Evolutionary conservation across 2,329 filamentous ascomycete genomes (phyloP).

Genomic region (Ophiognomonia clavigignenti-juglandacearum): DNA sequence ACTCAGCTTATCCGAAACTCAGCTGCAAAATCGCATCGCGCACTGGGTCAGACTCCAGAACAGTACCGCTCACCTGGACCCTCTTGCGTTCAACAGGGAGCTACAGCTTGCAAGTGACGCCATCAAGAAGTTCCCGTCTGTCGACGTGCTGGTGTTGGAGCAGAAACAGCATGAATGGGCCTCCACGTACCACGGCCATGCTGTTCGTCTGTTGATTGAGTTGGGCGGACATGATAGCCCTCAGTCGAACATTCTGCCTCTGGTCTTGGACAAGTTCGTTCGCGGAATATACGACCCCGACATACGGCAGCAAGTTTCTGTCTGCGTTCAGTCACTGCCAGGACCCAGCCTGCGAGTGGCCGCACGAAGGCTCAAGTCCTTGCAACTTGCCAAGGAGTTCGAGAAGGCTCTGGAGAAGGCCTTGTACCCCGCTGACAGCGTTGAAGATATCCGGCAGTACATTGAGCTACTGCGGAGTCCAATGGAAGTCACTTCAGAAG

Average conservation of each 20-base stretch:
- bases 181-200: slow-evolving; percentile 42
- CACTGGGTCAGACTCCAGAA: slow-evolving; percentile 43
- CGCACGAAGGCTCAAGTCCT: slow-evolving; percentile 45
- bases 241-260: slow-evolving; percentile 20
- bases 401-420: slow-evolving; percentile 46
- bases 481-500: slow-evolving; percentile 20
- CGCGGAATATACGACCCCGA: slow-evolving; percentile 44
- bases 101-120: slow-evolving; percentile 42
- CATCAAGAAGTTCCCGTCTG: slow-evolving; percentile 45
- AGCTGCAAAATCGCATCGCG: slow-evolving; percentile 32
- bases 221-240: slow-evolving; percentile 25
- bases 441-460: slow-evolving; percentile 40
- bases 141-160: slow-evolving; percentile 49
- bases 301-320: slow-evolving; percentile 38
- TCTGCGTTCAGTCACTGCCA: slow-evolving; percentile 25
- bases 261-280: slow-evolving; percentile 42
- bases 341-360: slow-evolving; percentile 34
- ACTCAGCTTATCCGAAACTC: slow-evolving; percentile 29
- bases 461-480: slow-evolving; percentile 42
- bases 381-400: slow-evolving; percentile 53
- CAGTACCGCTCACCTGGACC: slow-evolving; percentile 36
- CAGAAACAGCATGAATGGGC: slow-evolving; percentile 51
- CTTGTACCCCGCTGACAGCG: slow-evolving; percentile 35
- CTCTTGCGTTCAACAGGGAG: slow-evolving; percentile 47
- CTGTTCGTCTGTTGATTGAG: slow-evolving; percentile 33